phyloP scores from a whole-genome alignment of 768 basidiomycete species.

The Boletus sp. region DNA sequence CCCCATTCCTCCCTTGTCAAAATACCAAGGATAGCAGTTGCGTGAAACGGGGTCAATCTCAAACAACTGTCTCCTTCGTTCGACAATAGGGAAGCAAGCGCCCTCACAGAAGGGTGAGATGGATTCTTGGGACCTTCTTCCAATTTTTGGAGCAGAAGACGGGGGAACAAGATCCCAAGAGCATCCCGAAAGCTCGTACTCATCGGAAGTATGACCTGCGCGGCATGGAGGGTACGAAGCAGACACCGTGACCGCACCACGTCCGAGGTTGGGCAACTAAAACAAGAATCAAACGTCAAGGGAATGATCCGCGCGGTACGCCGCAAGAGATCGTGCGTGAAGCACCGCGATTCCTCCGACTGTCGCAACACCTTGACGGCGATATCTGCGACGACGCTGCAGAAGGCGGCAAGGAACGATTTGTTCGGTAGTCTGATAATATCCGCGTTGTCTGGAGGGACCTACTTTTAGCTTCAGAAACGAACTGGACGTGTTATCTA shows the following conservation, averaged over 20 bases:
- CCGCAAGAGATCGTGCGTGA: constrained; percentile 47
- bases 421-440: constrained; percentile 37
- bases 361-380: constrained; percentile 41
- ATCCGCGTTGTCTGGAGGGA: constrained; percentile 32
- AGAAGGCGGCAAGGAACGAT: constrained; percentile 44
- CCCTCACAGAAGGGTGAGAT: constrained; percentile 12
- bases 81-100: constrained; percentile 22
- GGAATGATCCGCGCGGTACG: constrained; percentile 38
- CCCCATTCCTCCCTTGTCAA: constrained; percentile 40
- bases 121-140: constrained; percentile 36
- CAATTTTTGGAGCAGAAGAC: constrained; percentile 37
- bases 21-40: constrained; percentile 35
- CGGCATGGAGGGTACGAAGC: constrained; percentile 37
- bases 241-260: constrained; percentile 38
- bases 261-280: constrained; percentile 35
- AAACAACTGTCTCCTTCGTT: constrained; percentile 24
- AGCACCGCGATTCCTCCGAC: constrained; percentile 44
- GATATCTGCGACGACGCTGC: constrained; percentile 45
- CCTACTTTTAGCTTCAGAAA: constrained; percentile 28
- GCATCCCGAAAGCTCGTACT: constrained; percentile 24
- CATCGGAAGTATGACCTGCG: constrained; percentile 24
- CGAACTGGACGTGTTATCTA: not conserved
- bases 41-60: constrained; percentile 32
- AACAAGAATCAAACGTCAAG: constrained; percentile 41
- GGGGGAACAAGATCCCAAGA: constrained; percentile 31